phyloP scores from a whole-genome alignment of 2,329 filamentous ascomycete genomes.

The Podosphaera xanthii region DNA sequence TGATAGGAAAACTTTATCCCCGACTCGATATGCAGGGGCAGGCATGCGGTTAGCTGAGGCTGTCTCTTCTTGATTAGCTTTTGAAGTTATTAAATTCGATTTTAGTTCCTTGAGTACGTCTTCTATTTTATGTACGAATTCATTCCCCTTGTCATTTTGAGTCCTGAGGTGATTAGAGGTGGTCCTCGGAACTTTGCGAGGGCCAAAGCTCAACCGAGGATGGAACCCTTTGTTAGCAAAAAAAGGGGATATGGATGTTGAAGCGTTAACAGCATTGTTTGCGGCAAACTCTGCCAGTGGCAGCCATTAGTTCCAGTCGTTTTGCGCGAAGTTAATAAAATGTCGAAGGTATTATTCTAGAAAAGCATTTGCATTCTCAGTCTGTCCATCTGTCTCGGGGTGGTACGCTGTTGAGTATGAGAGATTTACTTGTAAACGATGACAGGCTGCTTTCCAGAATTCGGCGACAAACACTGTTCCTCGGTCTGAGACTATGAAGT shows the following conservation, averaged over 20 bases:
- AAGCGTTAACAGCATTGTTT: conserved; percentile 3
- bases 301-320: background rate
- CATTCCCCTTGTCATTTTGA: too few species aligned
- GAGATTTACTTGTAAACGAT: background rate
- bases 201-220: conserved; percentile 2
- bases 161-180: too few species aligned
- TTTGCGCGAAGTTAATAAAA: too few species aligned
- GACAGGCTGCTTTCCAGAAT: background rate
- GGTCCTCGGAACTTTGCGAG: too few species aligned
- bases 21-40: background rate
- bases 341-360: too few species aligned
- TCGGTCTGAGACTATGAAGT: conserved; percentile 5
- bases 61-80: too few species aligned
- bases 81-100: too few species aligned
- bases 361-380: too few species aligned
- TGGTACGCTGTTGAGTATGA: conserved; percentile 3
- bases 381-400: too few species aligned
- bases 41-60: background rate
- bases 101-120: too few species aligned
- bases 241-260: background rate
- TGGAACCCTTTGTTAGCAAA: conserved; percentile 1
- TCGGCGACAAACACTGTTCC: too few species aligned
- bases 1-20: background rate
- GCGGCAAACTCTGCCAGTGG: conserved; percentile 5
- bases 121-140: too few species aligned